Conservation (phyloP, 1,284 basidiomycete genomes). For the Agroathelia rolfsii region DNA sequence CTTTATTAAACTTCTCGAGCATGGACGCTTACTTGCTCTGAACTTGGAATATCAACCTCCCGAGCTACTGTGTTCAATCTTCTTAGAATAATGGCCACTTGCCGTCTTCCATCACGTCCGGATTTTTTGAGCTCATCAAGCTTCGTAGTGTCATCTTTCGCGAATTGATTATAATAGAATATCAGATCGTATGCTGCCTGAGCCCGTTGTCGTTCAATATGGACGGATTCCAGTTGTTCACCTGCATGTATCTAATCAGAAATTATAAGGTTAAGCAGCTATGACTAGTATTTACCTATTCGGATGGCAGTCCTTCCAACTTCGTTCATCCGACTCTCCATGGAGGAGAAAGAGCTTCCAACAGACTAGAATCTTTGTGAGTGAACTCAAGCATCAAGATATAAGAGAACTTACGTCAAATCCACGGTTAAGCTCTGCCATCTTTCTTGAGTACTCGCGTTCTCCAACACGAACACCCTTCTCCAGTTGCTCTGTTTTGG, state of each 20-base stretch:
- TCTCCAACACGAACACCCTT: constrained; percentile 86
- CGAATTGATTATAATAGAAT: constrained; percentile 90
- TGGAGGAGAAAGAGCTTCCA: constrained; percentile 71
- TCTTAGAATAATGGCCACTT: constrained; percentile 85
- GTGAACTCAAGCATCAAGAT: constrained; percentile 5
- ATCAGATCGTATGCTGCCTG: constrained; percentile 94
- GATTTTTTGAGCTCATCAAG: constrained; percentile 80
- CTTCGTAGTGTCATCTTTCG: constrained; percentile 72
- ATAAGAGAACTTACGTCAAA: constrained; percentile 62
- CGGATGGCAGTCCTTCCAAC: constrained; percentile 92
- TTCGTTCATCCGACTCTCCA: constrained; percentile 86
- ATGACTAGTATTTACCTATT: constrained; percentile 53
- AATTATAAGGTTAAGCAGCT: constrained; percentile 1
- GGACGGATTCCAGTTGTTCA: constrained; percentile 92
- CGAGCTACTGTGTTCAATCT: constrained; percentile 83
- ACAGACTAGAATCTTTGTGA: constrained; percentile 59
- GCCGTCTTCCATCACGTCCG: constrained; percentile 77
- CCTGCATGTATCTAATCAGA: constrained; percentile 35
- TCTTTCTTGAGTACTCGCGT: constrained; percentile 88
- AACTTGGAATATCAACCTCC: constrained; percentile 80
- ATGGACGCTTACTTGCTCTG: constrained; percentile 53
- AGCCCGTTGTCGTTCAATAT: constrained; percentile 86
- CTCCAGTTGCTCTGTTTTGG: constrained; percentile 85
- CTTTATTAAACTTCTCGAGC: neutral
- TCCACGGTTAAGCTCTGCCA: constrained; percentile 84